A percentile compares a stretch with the other conserved stretches of the same genome.
phyloP scores from a whole-genome alignment of 306 rosid genomes.

The Acacia crassicarpa region DNA sequence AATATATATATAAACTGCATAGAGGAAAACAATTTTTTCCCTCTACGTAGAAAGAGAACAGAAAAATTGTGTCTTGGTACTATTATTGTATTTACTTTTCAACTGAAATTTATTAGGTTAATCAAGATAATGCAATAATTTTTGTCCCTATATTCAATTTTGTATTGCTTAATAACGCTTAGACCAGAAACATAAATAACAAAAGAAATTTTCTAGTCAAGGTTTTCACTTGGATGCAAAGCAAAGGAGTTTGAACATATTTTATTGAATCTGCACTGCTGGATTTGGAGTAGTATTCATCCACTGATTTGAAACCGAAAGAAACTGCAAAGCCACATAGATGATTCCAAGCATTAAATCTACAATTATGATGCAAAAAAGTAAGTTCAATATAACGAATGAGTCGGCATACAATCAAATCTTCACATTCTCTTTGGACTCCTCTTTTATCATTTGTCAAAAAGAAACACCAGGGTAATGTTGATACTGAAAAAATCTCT shows the following conservation, averaged over 20 bases:
- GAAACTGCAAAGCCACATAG: conserved; percentile 64
- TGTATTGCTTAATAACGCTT: background rate
- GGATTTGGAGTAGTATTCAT: conserved; percentile 81
- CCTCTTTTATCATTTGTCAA: no score
- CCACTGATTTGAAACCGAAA: conserved; percentile 91
- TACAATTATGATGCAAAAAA: conserved; percentile 26
- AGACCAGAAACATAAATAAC: conserved; percentile 7
- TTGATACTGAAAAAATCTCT: no score
- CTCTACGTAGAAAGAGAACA: background rate
- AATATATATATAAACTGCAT: background rate
- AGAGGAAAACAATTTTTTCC: background rate
- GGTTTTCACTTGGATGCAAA: conserved; percentile 81
- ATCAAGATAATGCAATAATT: background rate
- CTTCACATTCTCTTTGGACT: no score
- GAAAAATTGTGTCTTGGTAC: background rate
- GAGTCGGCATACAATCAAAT: conserved; percentile 53
- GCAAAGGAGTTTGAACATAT: conserved; percentile 73
- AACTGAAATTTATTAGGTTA: background rate
- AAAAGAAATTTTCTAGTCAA: background rate
- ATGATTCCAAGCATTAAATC: conserved; percentile 19
- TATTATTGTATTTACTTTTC: background rate
- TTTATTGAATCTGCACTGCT: conserved; percentile 82
- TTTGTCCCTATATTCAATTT: background rate
- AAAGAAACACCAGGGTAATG: no score
- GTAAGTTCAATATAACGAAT: background rate